phyloP scores from a whole-genome alignment of 306 rosid species.

The Rubus parviflorus region DNA sequence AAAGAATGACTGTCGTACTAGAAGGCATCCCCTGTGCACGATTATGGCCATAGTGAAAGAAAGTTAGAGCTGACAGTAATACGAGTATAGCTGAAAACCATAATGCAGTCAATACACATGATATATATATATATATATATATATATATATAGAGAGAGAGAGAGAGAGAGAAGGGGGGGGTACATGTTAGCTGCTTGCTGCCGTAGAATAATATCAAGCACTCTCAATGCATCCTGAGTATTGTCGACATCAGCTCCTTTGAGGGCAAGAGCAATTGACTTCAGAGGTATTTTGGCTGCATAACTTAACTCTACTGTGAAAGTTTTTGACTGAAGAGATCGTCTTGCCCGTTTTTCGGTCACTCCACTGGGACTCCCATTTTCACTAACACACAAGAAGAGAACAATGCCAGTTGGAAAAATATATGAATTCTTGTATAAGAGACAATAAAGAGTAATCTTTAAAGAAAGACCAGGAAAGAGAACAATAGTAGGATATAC shows the following conservation, averaged over 20 bases:
- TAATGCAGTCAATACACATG: constrained; percentile 7
- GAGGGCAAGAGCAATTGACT: constrained; percentile 48
- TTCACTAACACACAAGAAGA: constrained; percentile 37
- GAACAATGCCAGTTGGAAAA: constrained; percentile 27
- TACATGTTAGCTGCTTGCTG: constrained; percentile 85
- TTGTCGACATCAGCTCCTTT: constrained; percentile 52
- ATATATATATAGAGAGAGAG: background rate
- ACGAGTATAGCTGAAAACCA: constrained; percentile 23
- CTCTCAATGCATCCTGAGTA: constrained; percentile 77
- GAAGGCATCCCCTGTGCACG: constrained; percentile 73
- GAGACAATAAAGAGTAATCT: constrained; percentile 11
- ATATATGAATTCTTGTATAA: background rate
- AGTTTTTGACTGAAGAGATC: constrained; percentile 50
- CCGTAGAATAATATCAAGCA: constrained; percentile 71
- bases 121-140: no score
- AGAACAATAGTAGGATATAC: constrained; percentile 34
- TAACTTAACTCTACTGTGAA: constrained; percentile 62
- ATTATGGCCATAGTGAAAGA: constrained; percentile 27
- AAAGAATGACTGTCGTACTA: constrained; percentile 88
- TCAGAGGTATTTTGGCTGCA: constrained; percentile 69
- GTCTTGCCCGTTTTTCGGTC: constrained; percentile 56
- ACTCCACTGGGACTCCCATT: constrained; percentile 36
- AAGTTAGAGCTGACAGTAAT: constrained; percentile 23
- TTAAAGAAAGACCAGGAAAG: constrained; percentile 8
- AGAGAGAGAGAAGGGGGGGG: constrained; percentile 11